A percentile compares a stretch with the other conserved stretches of the same genome.
These are phyloP conservation scores for Bothriochloa decipiens DNA, from an alignment of 176 grass and related monocot genomes.

Conservation along the genomic window DNA sequence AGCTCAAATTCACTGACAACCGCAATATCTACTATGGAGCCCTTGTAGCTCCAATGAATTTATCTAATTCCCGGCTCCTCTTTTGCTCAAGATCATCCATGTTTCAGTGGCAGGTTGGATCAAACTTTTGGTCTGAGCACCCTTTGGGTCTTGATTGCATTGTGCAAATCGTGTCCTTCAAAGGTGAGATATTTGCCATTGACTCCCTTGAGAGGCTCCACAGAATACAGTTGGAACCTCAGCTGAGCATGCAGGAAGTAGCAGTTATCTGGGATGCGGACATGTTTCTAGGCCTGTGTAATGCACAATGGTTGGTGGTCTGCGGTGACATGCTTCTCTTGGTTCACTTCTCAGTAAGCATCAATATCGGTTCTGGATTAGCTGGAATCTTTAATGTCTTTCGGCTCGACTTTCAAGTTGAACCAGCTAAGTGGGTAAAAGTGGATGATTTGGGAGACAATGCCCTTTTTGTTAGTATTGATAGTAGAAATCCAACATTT, in stretches of 20 bases:
- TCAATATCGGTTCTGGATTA: neutral
- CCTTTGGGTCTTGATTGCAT: neutral
- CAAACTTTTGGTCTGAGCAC: conserved; percentile 35
- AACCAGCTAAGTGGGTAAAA: conserved; percentile 47
- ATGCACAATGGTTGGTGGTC: neutral
- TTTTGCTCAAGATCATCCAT: conserved; percentile 35
- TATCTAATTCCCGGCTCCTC: conserved; percentile 49
- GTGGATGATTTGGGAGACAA: conserved; percentile 47
- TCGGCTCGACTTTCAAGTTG: conserved; percentile 18
- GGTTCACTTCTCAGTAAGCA: conserved; percentile 13
- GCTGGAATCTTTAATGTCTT: conserved; percentile 21
- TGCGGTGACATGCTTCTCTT: conserved; percentile 54
- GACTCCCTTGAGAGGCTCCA: conserved; percentile 39
- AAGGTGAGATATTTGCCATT: conserved; percentile 53
- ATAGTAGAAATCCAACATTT: conserved; percentile 37
- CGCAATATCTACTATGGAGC: conserved; percentile 32
- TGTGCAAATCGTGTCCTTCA: conserved; percentile 48
- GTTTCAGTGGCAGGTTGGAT: conserved; percentile 52
- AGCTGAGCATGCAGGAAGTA: conserved; percentile 39
- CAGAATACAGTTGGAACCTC: conserved; percentile 33
- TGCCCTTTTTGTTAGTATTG: conserved; percentile 48
- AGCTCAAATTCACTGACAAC: neutral
- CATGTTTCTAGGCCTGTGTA: neutral
- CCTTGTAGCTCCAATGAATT: conserved; percentile 48
- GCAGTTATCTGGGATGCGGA: neutral